phyloP scores from a whole-genome alignment of 441 rosid genomes.

The Syzygium syzygioides region DNA sequence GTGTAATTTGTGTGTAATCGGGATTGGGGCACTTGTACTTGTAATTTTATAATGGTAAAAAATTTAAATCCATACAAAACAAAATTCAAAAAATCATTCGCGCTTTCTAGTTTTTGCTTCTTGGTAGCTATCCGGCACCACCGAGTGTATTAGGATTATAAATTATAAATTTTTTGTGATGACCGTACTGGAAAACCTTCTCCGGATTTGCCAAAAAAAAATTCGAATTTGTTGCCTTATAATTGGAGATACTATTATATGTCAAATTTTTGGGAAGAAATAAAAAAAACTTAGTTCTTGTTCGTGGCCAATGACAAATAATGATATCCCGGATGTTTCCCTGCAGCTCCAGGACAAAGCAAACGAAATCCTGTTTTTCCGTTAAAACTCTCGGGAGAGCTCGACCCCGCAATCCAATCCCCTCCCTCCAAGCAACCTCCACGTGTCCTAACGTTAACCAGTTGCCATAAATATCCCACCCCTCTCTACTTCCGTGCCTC shows the following conservation, averaged over 20 bases:
- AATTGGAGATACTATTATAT: not conserved
- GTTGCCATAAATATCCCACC: slow-evolving; percentile 28
- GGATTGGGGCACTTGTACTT: not conserved
- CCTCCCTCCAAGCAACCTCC: slow-evolving; percentile 1
- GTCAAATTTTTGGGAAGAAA: not conserved
- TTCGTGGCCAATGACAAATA: not conserved
- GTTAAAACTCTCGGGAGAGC: not conserved
- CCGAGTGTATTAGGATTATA: not conserved
- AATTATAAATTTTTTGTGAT: not conserved
- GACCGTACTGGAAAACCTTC: not conserved
- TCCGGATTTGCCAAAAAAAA: not conserved
- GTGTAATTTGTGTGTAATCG: not conserved
- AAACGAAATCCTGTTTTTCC: slow-evolving; percentile 14
- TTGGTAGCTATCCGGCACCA: not conserved
- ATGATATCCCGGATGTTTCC: not conserved
- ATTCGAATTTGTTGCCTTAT: not conserved
- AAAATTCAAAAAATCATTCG: rapidly evolving
- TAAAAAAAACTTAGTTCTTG: not conserved
- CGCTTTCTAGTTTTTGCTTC: not conserved
- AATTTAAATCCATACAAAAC: not conserved
- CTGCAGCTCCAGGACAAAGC: not conserved
- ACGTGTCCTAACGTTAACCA: slow-evolving; percentile 53
- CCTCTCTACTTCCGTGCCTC: not conserved
- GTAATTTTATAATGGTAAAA: not conserved
- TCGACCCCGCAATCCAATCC: not conserved